Percentiles rank a stretch among this genome's conserved stretches.
Evolutionary conservation across 2,329 filamentous ascomycete genomes (phyloP).

Genomic region (Colletotrichum tofieldiae): DNA sequence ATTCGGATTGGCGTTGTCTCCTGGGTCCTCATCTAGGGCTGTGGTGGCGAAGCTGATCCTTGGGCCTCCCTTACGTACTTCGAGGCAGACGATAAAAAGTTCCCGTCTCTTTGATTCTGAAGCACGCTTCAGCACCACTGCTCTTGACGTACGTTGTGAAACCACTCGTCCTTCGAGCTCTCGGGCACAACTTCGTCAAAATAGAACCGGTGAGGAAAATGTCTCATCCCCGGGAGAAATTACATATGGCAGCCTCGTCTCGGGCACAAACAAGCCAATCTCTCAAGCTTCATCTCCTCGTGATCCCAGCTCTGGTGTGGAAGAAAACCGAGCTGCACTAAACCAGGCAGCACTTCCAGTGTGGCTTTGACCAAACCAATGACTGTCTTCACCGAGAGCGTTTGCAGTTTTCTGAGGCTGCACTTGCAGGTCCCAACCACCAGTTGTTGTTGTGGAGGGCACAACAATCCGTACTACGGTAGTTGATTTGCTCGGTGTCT

Average conservation of each 20-base stretch:
- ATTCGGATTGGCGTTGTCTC: neutral
- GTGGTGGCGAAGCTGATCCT: conserved; percentile 31
- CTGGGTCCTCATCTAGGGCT: neutral
- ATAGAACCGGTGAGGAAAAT: neutral
- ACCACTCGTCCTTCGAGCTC: neutral
- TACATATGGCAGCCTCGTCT: conserved; percentile 20
- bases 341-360: conserved; percentile 16
- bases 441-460: conserved; percentile 7
- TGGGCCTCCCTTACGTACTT: conserved; percentile 20
- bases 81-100: neutral
- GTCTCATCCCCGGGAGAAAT: neutral
- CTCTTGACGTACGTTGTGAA: neutral
- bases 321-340: conserved; percentile 6
- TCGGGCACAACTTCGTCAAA: neutral
- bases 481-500: conserved; percentile 11
- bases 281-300: neutral
- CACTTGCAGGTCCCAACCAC: conserved; percentile 20
- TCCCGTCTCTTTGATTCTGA: neutral
- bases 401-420: conserved; percentile 7
- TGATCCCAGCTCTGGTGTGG: neutral
- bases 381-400: neutral
- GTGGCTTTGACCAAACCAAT: conserved; percentile 33
- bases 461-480: conserved; percentile 1
- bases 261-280: conserved; percentile 5
- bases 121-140: neutral